These are phyloP conservation scores for Botryotinia calthae DNA, from an alignment of 2,329 filamentous ascomycete species.

Conservation along the genomic window DNA sequence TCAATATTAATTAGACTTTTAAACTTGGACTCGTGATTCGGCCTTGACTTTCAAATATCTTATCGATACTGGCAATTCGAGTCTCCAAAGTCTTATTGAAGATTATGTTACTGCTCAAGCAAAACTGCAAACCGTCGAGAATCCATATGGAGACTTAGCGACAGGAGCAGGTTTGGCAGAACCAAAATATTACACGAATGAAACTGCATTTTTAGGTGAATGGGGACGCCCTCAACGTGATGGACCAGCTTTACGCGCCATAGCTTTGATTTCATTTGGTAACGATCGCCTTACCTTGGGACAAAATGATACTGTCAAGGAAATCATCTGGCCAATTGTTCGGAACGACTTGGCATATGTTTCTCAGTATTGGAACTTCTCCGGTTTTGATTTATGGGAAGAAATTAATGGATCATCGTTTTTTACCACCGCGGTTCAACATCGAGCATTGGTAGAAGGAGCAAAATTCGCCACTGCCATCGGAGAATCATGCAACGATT, in stretches of 20 bases:
- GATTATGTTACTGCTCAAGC: constrained; percentile 68
- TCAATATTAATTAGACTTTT: constrained; percentile 59
- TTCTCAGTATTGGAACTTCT: constrained; percentile 65
- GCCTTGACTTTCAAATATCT: constrained; percentile 69
- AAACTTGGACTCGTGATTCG: constrained; percentile 73
- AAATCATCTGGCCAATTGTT: constrained; percentile 69
- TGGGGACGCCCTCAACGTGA: constrained; percentile 70
- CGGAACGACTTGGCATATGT: constrained; percentile 73
- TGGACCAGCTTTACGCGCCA: constrained; percentile 75
- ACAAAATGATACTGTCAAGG: constrained; percentile 41
- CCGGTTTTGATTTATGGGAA: constrained; percentile 77
- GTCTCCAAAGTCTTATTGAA: constrained; percentile 53
- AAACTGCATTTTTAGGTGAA: constrained; percentile 58
- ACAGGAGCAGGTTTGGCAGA: constrained; percentile 59
- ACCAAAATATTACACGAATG: constrained; percentile 68
- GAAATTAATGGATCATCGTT: constrained; percentile 74
- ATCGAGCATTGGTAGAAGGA: constrained; percentile 62
- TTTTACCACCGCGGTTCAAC: constrained; percentile 69
- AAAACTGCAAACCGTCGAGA: constrained; percentile 53
- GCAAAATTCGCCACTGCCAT: constrained; percentile 61
- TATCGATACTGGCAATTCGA: constrained; percentile 60
- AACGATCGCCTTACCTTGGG: constrained; percentile 68
- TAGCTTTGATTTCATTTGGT: constrained; percentile 67
- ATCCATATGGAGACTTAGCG: constrained; percentile 48
- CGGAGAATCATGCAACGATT: constrained; percentile 57